Evolutionary conservation across 2,329 filamentous ascomycete genomes (phyloP), one percentile per base, ranked within the genome.

Genomic region (Tolypocladium sp.): DNA sequence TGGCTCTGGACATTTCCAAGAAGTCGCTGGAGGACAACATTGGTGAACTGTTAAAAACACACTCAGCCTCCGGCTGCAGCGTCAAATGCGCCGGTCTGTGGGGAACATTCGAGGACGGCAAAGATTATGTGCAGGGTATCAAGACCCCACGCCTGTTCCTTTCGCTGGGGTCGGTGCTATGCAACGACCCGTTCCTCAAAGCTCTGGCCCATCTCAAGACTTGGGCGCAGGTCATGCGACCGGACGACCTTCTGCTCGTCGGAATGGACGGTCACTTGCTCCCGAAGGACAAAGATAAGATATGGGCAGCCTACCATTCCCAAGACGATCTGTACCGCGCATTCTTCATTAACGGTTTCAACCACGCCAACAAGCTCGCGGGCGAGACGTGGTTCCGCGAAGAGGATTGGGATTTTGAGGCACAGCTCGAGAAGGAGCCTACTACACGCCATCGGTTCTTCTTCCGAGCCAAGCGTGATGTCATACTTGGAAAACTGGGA

Each of bases 221-320:
- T 51, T 77, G 75, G 75, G 73, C 68, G 12, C 61, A 63, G n/a
- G 62, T 67, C 30, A 66, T 77, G 57, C 72, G 71, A 4, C 62
- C 66, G 1, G 64, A 68, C 3, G 75, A 77, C 54, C 62, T 70
- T 30, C 65, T 77, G 27, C 65, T 77, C 9, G 71, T 74, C 33
- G 75, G 75, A 52, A 77, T 77, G 75, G 75, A 77, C 58, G 75
- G 68, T 0, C 75, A 77, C 58, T 63, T 72, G 37, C 63, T 70
- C 30, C 68, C 68, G 4, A 55, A 65, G 1, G 63, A 74, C 52
- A 61, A 63, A n/a, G 63, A 69, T 12, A 77, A 77, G 61, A 71
- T 77, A 46, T 75, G 74, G 74, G 67, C 62, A 8, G 71, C 75
- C 22, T 77, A 77, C 61, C 75, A 77, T 58, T 67, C 71, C 12